Evolutionary conservation across 768 basidiomycete species (phyloP).

Genomic region (Mycena latifolia): DNA sequence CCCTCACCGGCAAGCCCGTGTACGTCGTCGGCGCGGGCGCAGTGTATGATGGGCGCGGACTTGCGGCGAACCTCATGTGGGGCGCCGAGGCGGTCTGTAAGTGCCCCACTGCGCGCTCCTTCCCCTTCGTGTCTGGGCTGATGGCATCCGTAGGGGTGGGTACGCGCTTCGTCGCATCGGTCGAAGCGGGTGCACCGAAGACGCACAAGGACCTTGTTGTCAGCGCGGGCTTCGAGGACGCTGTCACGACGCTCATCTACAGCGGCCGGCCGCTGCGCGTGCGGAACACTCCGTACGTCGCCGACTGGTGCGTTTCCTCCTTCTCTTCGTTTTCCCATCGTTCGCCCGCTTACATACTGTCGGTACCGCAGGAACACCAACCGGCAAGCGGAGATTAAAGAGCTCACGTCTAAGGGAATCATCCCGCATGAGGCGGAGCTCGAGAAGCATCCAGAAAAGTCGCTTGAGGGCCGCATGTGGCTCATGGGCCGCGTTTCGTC

Average conservation of each 20-base stretch:
- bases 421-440: constrained; percentile 81
- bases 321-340: not conserved
- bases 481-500: constrained; percentile 88
- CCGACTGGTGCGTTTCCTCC: constrained; percentile 67
- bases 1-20: constrained; percentile 86
- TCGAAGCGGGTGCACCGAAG: constrained; percentile 86
- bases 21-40: constrained; percentile 95
- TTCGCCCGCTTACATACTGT: not conserved
- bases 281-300: constrained; percentile 85
- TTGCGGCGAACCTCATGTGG: constrained; percentile 91
- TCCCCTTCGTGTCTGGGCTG: not conserved
- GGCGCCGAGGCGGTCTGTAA: constrained; percentile 90
- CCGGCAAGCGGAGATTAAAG: constrained; percentile 83
- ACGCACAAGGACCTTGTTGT: constrained; percentile 86
- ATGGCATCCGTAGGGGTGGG: constrained; percentile 68
- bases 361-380: constrained; percentile 74
- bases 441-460: constrained; percentile 85
- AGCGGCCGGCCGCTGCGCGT: constrained; percentile 93
- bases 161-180: constrained; percentile 87
- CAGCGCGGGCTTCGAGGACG: constrained; percentile 81
- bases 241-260: constrained; percentile 87
- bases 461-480: constrained; percentile 77
- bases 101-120: not conserved
- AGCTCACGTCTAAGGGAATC: constrained; percentile 86
- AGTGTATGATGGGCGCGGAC: constrained; percentile 89